Base-by-base conservation (phyloP, 2,329 filamentous ascomycete genomes). In the Cladophialophora chaetospira region DNA sequence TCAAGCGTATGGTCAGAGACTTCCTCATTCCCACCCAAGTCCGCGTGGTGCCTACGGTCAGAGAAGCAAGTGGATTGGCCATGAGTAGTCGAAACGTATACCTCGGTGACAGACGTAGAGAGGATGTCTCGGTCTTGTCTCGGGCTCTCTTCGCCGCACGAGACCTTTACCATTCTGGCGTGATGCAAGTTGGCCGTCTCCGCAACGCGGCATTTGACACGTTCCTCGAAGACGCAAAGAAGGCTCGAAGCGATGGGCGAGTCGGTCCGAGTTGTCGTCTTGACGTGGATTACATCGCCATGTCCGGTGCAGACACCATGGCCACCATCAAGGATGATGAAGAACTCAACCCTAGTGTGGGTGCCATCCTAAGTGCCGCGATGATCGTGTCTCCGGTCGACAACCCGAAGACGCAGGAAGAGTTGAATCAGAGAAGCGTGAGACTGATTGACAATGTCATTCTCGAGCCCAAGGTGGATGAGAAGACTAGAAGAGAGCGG, bases 1-100 rank as follows among this genome's bases (percentile, higher is more conserved):
- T 99, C 67, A 86, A 84, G 67, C 85, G 88, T 42, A 86, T 99
- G 83, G 88, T 97, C 28, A 81, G 85, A 64, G 94, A 99, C 72
- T 92, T 99, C 64, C 85, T 91, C 70, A 73, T 97, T 36, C 84
- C 89, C 35, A 88, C 85, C 3, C 78, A 88, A 19, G 84, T 97
- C 6, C 80, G 86, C 28, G 81, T 97, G 52, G 84, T 87, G 4
- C 79, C 84, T 0, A 99, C 94, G 0, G 78, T 84, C 56, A 82
- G 94, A 48, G 92, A 95, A 60, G 55, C 70, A 1, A 91, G 96
- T 71, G 93, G 93, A 0, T 76, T 99, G 58, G 94, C 94, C 2
- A 81, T 97, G 73, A 97, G 92, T 70, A 96, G 91, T 29, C 81
- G 94, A 53, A 99, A 99, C 71, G 90, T 96, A 5, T 97, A 97